Conservation (phyloP, 2,329 filamentous ascomycete genomes). For the Neopestalotiopsis rosae region DNA sequence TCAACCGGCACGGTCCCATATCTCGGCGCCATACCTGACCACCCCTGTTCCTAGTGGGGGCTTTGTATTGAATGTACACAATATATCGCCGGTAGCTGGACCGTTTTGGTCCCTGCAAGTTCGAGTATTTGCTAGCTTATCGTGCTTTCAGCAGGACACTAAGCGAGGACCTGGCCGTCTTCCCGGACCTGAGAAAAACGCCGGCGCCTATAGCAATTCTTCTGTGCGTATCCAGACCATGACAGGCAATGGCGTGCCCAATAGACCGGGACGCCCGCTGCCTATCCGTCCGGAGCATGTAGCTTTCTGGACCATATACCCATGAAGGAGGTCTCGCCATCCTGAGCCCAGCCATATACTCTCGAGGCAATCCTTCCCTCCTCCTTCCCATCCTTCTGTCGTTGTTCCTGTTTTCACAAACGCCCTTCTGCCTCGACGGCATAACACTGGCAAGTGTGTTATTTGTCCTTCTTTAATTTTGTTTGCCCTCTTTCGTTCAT, state of each 20-base stretch:
- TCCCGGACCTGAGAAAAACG: background rate
- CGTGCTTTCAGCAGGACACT: background rate
- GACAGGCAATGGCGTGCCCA: background rate
- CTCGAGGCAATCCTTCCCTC: slow-evolving; percentile 4
- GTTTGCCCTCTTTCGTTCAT: slow-evolving; percentile 20
- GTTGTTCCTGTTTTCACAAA: slow-evolving; percentile 3
- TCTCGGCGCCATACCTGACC: background rate
- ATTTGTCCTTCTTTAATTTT: background rate
- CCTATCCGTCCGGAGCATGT: background rate
- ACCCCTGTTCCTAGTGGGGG: background rate
- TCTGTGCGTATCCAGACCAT: background rate
- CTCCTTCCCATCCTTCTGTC: background rate
- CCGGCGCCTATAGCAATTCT: background rate
- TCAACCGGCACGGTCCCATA: slow-evolving; percentile 1
- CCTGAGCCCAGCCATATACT: background rate
- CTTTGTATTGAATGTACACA: background rate
- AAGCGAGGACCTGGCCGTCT: background rate
- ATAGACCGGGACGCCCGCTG: background rate
- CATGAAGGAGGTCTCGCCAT: background rate
- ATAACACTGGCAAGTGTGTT: slow-evolving; percentile 16
- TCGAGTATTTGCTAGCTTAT: background rate
- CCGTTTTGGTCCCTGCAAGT: background rate
- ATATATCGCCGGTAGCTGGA: background rate
- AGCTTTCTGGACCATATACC: slow-evolving; percentile 2
- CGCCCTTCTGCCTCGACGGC: background rate